These are phyloP conservation scores for Plasmopara muralis DNA, from an alignment of 352 stramenopile genomes.

Conservation along the genomic window DNA sequence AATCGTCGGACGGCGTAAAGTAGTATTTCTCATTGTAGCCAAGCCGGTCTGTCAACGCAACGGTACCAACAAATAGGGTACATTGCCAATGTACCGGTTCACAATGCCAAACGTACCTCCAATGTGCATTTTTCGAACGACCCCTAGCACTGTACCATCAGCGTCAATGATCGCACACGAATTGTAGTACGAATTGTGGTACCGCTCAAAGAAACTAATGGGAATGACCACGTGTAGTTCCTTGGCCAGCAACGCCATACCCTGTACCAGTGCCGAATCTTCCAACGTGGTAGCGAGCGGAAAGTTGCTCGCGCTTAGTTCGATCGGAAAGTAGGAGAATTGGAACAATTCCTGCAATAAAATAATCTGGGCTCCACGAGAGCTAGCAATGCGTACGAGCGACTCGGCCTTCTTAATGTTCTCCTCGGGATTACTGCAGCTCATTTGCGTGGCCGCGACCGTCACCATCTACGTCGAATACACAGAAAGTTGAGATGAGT, in stretches of 20 bases:
- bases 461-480: slow-evolving; percentile 58
- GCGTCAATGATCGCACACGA: slow-evolving; percentile 89
- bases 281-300: slow-evolving; percentile 78
- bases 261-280: slow-evolving; percentile 77
- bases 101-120: slow-evolving; percentile 32
- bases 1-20: slow-evolving; percentile 86
- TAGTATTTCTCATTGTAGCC: slow-evolving; percentile 92
- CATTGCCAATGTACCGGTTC: background rate
- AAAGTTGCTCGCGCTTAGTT: slow-evolving; percentile 86
- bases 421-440: slow-evolving; percentile 75
- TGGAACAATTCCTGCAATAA: slow-evolving; percentile 89
- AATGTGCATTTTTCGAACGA: slow-evolving; percentile 89
- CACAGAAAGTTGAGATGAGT: slow-evolving; percentile 1
- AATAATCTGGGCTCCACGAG: slow-evolving; percentile 83
- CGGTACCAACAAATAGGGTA: background rate
- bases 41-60: slow-evolving; percentile 53
- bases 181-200: slow-evolving; percentile 91
- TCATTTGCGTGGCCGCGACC: slow-evolving; percentile 85
- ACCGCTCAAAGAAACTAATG: slow-evolving; percentile 89
- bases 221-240: slow-evolving; percentile 88
- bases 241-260: slow-evolving; percentile 85
- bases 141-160: slow-evolving; percentile 75
- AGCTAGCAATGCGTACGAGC: slow-evolving; percentile 84
- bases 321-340: slow-evolving; percentile 89
- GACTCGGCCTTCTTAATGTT: slow-evolving; percentile 90